phyloP scores from a whole-genome alignment of 192 early-diverging fungal genomes.

The Martensiomyces pterosporus region DNA sequence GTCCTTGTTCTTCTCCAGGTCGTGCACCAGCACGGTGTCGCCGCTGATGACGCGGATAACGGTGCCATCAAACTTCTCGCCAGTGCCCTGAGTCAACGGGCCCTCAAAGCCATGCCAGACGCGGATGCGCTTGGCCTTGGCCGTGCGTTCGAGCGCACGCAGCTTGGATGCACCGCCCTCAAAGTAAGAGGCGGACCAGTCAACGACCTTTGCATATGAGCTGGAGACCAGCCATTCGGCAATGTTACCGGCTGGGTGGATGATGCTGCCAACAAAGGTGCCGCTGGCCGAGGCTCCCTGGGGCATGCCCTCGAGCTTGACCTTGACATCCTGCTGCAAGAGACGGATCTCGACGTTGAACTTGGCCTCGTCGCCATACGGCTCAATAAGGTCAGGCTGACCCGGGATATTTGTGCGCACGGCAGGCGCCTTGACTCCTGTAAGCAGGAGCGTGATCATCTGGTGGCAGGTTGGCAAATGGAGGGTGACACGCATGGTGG shows the following conservation, averaged over 20 bases:
- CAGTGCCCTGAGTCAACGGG: background rate
- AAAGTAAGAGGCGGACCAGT: conserved; percentile 75
- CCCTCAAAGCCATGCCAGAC: conserved; percentile 64
- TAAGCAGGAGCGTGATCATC: conserved; percentile 63
- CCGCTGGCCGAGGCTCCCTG: conserved; percentile 52
- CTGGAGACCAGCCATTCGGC: conserved; percentile 75
- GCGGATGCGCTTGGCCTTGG: conserved; percentile 76
- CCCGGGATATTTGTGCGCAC: conserved; percentile 73
- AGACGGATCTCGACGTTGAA: conserved; percentile 88
- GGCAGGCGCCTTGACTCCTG: conserved; percentile 83
- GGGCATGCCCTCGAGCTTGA: conserved; percentile 72
- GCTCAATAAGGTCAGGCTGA: conserved; percentile 71
- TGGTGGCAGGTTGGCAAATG: conserved; percentile 69
- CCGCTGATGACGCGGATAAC: conserved; percentile 59
- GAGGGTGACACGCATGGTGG: conserved; percentile 73
- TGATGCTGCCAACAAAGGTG: conserved; percentile 72
- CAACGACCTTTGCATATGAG: conserved; percentile 82
- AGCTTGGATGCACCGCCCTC: conserved; percentile 58
- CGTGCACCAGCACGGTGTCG: conserved; percentile 56
- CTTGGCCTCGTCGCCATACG: conserved; percentile 90
- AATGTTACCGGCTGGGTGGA: conserved; percentile 88
- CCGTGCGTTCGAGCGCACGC: conserved; percentile 72
- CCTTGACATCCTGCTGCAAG: conserved; percentile 85
- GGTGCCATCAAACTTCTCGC: conserved; percentile 46
- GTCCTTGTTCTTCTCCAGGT: conserved; percentile 40